Evolutionary conservation across 345 rosid genomes (phyloP).

Genomic region (Melaleuca alternifolia): DNA sequence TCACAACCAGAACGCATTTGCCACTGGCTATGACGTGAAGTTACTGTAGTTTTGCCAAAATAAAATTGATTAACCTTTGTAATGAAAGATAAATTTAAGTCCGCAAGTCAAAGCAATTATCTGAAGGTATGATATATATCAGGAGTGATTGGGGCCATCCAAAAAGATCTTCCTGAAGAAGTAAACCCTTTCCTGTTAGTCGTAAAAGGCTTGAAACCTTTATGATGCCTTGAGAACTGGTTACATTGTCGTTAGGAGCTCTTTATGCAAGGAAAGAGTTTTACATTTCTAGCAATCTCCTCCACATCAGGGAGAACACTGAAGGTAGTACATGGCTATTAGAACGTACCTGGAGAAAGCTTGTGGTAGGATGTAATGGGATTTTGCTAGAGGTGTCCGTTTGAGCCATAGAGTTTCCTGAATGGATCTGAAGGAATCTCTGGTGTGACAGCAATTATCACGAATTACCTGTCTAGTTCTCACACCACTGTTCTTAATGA

Average conservation of each 20-base stretch:
- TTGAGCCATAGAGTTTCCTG: background rate
- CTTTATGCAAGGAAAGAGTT: background rate
- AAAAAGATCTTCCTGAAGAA: background rate
- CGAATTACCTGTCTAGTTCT: background rate
- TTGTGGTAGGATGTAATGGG: background rate
- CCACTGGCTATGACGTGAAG: background rate
- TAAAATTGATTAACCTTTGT: background rate
- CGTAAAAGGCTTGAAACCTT: background rate
- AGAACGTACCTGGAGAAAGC: background rate
- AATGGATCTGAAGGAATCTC: background rate
- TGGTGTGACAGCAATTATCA: background rate
- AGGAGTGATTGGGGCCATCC: background rate
- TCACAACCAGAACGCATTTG: background rate
- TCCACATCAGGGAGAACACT: background rate
- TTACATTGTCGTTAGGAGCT: background rate
- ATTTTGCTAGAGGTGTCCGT: background rate
- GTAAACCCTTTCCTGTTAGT: background rate
- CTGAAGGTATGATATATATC: background rate
- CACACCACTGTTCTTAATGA: background rate
- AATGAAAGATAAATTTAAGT: background rate
- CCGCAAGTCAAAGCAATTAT: background rate
- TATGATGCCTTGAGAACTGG: background rate
- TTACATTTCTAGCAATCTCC: background rate
- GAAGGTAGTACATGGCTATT: background rate
- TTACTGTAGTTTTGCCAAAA: background rate